phyloP scores from a whole-genome alignment of 108 stramenopile genomes.

The Pseudonitzschia delicatissima region DNA sequence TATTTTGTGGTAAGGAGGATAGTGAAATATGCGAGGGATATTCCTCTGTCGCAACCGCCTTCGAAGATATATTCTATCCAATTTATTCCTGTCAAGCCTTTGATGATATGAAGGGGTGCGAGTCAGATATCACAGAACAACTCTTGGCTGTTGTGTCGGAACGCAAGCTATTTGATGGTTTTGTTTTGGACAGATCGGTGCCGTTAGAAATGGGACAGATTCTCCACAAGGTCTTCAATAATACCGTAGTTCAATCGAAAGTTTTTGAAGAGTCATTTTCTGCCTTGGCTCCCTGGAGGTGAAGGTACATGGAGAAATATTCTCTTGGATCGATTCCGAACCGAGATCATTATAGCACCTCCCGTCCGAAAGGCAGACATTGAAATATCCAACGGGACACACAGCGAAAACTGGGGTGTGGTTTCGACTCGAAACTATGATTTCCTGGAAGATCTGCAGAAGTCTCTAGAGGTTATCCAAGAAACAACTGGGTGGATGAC shows the following conservation, averaged over 20 bases:
- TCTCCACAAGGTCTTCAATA: constrained; percentile 9
- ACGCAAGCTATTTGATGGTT: background rate
- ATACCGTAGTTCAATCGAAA: background rate
- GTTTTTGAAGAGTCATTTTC: background rate
- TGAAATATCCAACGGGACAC: background rate
- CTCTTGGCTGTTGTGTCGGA: background rate
- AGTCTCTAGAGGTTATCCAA: background rate
- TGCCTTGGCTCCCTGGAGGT: background rate
- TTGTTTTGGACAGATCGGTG: background rate
- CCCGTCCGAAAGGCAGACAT: background rate
- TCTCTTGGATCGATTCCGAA: constrained; percentile 11
- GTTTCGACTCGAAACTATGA: background rate
- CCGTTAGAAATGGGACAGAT: background rate
- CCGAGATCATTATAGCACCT: background rate
- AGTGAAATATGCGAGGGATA: background rate
- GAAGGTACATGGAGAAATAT: constrained; percentile 3
- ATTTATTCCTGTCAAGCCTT: constrained; percentile 4
- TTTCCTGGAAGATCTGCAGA: background rate
- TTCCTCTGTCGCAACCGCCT: background rate
- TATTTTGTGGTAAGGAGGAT: constrained; percentile 8
- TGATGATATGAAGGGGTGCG: constrained; percentile 1
- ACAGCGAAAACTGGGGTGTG: background rate
- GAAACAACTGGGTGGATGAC: background rate
- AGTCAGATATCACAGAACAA: background rate
- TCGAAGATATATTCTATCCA: background rate